Evolutionary conservation across 2,329 filamentous ascomycete species (phyloP).

Genomic region (Colletotrichum cuscutae): DNA sequence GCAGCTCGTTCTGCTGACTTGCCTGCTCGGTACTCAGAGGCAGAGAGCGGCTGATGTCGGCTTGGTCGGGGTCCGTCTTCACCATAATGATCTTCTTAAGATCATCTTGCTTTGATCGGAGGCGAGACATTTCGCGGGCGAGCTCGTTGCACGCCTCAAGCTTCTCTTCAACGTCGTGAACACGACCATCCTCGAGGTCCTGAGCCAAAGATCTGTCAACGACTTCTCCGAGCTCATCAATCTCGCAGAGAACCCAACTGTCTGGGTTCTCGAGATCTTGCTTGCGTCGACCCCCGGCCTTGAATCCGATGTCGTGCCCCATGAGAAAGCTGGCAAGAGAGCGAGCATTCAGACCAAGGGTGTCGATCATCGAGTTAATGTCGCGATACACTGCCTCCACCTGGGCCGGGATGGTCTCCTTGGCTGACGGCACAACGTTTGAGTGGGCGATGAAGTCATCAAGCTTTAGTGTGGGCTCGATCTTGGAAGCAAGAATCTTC

Average conservation of each 20-base stretch:
- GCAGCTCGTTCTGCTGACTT: constrained; percentile 84
- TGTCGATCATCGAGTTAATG: constrained; percentile 95
- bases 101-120: constrained; percentile 81
- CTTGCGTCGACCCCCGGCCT: constrained; percentile 65
- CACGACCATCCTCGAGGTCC: constrained; percentile 73
- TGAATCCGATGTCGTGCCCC: constrained; percentile 70
- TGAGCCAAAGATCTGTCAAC: constrained; percentile 72
- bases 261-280: constrained; percentile 76
- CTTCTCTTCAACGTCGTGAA: constrained; percentile 76
- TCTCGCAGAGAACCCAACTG: constrained; percentile 81
- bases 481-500: constrained; percentile 67
- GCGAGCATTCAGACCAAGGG: constrained; percentile 82
- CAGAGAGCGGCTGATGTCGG: constrained; percentile 72
- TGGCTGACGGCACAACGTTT: constrained; percentile 62
- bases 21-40: constrained; percentile 87
- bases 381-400: constrained; percentile 79
- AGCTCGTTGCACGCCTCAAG: constrained; percentile 75
- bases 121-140: constrained; percentile 74
- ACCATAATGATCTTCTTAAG: constrained; percentile 80
- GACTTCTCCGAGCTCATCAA: constrained; percentile 73
- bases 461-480: constrained; percentile 70
- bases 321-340: constrained; percentile 74
- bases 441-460: constrained; percentile 75
- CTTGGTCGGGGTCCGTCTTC: constrained; percentile 73
- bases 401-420: constrained; percentile 69